phyloP scores from a whole-genome alignment of 2,329 filamentous ascomycete genomes.

The Coniochaeta ligniaria region DNA sequence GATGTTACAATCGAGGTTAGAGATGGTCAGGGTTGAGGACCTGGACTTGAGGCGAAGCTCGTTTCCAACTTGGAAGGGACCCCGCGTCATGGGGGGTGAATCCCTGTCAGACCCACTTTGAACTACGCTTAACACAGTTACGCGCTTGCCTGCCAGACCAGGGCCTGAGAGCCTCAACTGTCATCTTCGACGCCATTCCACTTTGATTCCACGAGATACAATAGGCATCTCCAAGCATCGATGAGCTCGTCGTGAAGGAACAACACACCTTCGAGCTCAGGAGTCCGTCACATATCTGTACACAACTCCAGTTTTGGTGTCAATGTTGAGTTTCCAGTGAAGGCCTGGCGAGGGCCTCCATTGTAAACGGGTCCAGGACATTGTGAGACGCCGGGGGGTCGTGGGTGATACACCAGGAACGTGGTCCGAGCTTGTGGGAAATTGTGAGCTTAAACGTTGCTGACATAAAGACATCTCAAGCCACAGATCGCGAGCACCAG shows the following conservation, averaged over 20 bases:
- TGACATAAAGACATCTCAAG: neutral
- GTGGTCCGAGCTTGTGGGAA: neutral
- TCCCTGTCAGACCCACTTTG: neutral
- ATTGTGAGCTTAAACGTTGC: neutral
- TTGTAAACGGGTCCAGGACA: neutral
- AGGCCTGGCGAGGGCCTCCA: neutral
- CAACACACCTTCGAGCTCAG: neutral
- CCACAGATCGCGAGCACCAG: neutral
- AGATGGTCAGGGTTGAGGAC: slow-evolving; percentile 5
- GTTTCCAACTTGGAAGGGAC: neutral
- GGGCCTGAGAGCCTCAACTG: neutral
- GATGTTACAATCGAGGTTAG: slow-evolving; percentile 28
- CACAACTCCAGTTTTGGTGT: neutral
- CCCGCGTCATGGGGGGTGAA: neutral
- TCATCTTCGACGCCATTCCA: neutral
- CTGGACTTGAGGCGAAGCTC: neutral
- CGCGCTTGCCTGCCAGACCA: neutral
- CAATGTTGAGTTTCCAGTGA: neutral
- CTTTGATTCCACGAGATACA: neutral
- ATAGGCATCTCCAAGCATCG: neutral
- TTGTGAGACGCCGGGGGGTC: neutral
- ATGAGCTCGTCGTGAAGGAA: neutral
- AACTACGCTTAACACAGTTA: neutral
- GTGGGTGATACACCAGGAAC: neutral
- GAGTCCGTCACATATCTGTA: neutral